Evolutionary conservation across 2,329 filamentous ascomycete species (phyloP).

Genomic region (Cytospora chrysosperma): DNA sequence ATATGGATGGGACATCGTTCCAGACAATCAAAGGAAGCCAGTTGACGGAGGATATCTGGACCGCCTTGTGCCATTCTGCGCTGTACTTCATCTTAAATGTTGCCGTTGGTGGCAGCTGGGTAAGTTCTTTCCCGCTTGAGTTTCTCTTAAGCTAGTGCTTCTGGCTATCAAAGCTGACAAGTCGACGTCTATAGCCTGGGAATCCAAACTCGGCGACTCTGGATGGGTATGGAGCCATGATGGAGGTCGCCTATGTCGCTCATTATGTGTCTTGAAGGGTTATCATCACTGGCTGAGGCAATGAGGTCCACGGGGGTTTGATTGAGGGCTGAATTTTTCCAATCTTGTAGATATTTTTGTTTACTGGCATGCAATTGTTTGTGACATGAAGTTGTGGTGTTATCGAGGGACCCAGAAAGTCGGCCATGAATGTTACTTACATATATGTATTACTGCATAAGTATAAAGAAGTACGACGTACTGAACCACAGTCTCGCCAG

Average conservation of each 20-base stretch:
- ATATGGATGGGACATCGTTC: slow-evolving; percentile 44
- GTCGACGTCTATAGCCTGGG: slow-evolving; percentile 28
- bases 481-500: too few species aligned
- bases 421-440: too few species aligned
- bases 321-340: neutral
- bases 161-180: neutral
- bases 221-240: slow-evolving; percentile 32
- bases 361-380: too few species aligned
- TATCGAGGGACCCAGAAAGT: too few species aligned
- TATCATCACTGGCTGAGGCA: neutral
- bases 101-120: slow-evolving; percentile 35
- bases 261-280: slow-evolving; percentile 19
- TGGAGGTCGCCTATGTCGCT: slow-evolving; percentile 34
- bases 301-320: neutral
- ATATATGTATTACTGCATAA: too few species aligned
- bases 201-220: slow-evolving; percentile 30
- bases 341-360: neutral
- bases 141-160: too few species aligned
- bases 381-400: too few species aligned
- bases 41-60: slow-evolving; percentile 45
- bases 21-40: slow-evolving; percentile 43
- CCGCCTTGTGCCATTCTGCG: slow-evolving; percentile 32
- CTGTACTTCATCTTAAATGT: slow-evolving; percentile 33
- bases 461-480: too few species aligned
- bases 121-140: slow-evolving; percentile 21